A percentile compares a stretch with the other conserved stretches of the same genome.
phyloP scores from a whole-genome alignment of 805 yeast species.

The Candida piceae region DNA sequence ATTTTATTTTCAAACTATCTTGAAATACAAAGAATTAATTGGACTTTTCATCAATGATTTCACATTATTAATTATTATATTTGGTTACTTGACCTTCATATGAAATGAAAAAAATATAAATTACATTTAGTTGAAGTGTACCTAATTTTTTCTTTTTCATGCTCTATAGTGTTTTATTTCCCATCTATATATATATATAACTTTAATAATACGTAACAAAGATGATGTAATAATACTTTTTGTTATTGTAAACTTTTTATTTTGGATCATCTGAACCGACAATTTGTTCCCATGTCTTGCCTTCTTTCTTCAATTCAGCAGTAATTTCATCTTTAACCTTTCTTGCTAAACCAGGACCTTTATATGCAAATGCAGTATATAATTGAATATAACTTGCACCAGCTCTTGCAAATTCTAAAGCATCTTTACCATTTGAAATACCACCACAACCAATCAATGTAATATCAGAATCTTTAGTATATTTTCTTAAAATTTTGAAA shows the following conservation, averaged over 20 bases:
- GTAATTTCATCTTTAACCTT: slow-evolving; percentile 56
- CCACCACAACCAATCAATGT: slow-evolving; percentile 95
- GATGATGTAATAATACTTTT: too few relatives aligned
- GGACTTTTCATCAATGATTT: slow-evolving; percentile 22
- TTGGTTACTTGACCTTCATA: slow-evolving; percentile 17
- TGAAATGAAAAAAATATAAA: neutral
- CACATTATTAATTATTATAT: slow-evolving; percentile 22
- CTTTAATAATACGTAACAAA: too few relatives aligned
- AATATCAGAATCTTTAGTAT: slow-evolving; percentile 67
- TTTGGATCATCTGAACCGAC: slow-evolving; percentile 55
- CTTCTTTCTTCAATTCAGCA: slow-evolving; percentile 59
- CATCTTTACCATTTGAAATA: slow-evolving; percentile 81
- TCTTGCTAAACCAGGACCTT: slow-evolving; percentile 81
- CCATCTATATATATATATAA: too few relatives aligned
- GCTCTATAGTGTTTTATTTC: too few relatives aligned
- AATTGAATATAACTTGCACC: slow-evolving; percentile 89
- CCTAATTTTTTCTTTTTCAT: too few relatives aligned
- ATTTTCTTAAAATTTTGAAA: slow-evolving; percentile 62
- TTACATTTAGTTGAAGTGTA: too few relatives aligned
- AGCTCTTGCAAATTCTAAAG: slow-evolving; percentile 84
- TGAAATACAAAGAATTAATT: slow-evolving; percentile 25
- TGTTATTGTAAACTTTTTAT: too few relatives aligned
- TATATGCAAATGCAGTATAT: slow-evolving; percentile 87
- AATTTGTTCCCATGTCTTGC: slow-evolving; percentile 79
- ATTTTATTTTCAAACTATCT: slow-evolving; percentile 9